Evolutionary conservation across 805 yeast genomes (phyloP), one percentile per base, ranked within the genome.

Genomic region (Saccharomycopsis javanensis): DNA sequence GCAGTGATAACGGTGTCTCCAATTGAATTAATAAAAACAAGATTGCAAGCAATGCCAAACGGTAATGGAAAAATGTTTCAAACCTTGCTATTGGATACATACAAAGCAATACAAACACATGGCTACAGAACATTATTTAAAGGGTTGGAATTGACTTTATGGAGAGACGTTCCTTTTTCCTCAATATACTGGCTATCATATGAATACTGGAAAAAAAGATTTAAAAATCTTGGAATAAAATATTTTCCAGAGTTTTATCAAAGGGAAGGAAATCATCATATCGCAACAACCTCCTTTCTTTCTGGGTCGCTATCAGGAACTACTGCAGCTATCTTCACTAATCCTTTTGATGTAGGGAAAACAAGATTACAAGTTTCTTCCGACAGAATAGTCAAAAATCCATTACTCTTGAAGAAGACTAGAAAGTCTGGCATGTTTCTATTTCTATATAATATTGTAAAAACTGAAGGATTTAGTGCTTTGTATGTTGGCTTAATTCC

Each of bases 111-210:
- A 4, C 68, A 71, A 38, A 60, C 66, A 1, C 75, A 76, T 13
- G 99, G 99, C 0, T 60, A 79, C 2, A 68, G 71, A 1, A 78
- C 89, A 0, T 68, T 94, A 18, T 94, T 90, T 76, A 83, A 85
- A 56, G 99, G 99, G 0, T 72, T 94, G 23, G 82, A 86, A 45
- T 77, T 94, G 42, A 94, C 99, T 0, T 75, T 94, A 15, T 92
- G 96, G 96, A 78, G 99, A 70, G 99, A 94, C 68, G 98, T 92
- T 0, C 99, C 99, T 1, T 94, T 94, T 68, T 85, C 95, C 61
- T 97, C 96, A 0, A 83, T 92, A 1, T 94, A 94, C 70, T 94
- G 99, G 99, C 80, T 88, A 10, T 78, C 85, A 4, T 89, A 91
- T 64, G 98, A 91, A 65, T 75, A 68, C 60, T 67, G 74, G 38